phyloP scores from a whole-genome alignment of 129 eudicot species.

The Logfia minima region DNA sequence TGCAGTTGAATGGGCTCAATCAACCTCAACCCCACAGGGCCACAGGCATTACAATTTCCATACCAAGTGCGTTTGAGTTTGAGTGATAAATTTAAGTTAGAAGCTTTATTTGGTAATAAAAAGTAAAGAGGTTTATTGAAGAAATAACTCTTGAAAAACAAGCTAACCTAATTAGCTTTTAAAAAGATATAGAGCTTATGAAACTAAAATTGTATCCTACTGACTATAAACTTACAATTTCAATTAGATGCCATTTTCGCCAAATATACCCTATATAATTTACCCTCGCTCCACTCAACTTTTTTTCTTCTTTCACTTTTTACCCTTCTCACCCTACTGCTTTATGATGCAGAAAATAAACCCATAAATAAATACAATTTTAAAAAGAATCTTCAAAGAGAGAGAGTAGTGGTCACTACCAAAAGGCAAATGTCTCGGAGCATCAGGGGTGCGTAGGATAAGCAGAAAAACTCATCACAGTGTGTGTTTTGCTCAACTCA shows the following conservation, averaged over 20 bases:
- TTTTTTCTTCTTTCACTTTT: background rate
- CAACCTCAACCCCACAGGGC: background rate
- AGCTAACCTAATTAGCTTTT: too few species aligned
- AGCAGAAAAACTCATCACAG: constrained; percentile 23
- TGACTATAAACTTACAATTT: too few species aligned
- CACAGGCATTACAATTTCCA: too few species aligned
- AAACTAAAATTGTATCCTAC: too few species aligned
- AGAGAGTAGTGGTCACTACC: constrained; percentile 29
- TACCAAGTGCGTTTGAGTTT: too few species aligned
- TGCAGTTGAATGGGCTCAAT: background rate
- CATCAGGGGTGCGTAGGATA: constrained; percentile 49
- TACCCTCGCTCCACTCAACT: background rate
- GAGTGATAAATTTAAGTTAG: too few species aligned
- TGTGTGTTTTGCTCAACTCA: constrained; percentile 22
- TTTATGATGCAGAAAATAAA: constrained; percentile 12
- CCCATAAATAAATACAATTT: constrained; percentile 23
- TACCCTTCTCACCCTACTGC: constrained; percentile 25
- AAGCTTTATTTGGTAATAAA: too few species aligned
- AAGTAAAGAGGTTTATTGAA: too few species aligned
- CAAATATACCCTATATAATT: background rate
- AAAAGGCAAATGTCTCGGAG: constrained; percentile 24
- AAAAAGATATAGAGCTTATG: too few species aligned
- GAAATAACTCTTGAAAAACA: too few species aligned
- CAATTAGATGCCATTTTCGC: too few species aligned
- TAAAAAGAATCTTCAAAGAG: constrained; percentile 25